phyloP scores from a whole-genome alignment of 2,329 filamentous ascomycete genomes.

The Paecilomyces niveus region DNA sequence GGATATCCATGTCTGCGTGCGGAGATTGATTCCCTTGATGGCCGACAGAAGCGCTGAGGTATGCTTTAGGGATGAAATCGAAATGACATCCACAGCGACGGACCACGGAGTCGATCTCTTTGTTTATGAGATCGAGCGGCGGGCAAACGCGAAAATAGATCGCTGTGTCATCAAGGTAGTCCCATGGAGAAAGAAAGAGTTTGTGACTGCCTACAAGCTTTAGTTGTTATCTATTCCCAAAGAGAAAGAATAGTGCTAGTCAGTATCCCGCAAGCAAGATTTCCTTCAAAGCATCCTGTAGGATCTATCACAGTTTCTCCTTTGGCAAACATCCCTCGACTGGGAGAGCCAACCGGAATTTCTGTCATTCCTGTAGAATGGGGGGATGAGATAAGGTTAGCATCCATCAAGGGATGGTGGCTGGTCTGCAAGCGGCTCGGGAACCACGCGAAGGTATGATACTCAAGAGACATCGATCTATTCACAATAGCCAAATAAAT shows the following conservation, averaged over 20 bases:
- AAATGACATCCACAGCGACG: background rate
- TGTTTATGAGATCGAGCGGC: background rate
- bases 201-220: background rate
- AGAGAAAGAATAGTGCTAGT: background rate
- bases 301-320: background rate
- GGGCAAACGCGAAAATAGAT: background rate
- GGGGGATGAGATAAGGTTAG: background rate
- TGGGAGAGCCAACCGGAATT: background rate
- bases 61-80: background rate
- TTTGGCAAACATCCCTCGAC: background rate
- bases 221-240: background rate
- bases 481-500: background rate
- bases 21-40: background rate
- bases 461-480: background rate
- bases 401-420: background rate
- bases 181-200: background rate
- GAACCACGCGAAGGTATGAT: background rate
- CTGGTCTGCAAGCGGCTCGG: background rate
- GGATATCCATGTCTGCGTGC: constrained; percentile 10
- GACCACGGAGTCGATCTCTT: background rate
- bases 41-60: background rate
- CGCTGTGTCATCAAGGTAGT: background rate
- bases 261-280: background rate
- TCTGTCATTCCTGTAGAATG: background rate
- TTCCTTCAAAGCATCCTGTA: background rate